Evolutionary conservation across 345 rosid species (phyloP).

Genomic region (Toxicodendron radicans): DNA sequence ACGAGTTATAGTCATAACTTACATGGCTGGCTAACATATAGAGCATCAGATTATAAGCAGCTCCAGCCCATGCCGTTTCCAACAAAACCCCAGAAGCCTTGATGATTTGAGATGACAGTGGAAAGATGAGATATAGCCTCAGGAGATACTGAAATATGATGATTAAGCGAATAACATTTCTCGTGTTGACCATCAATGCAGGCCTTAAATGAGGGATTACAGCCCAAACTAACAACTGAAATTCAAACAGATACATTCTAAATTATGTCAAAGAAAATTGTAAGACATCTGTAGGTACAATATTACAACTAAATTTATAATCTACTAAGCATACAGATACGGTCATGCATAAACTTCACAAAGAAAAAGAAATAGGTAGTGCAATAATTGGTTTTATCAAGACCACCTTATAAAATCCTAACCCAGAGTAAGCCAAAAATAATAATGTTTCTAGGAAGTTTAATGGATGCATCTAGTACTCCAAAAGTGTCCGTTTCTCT

Average conservation of each 20-base stretch:
- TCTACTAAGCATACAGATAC: background rate
- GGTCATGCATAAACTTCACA: background rate
- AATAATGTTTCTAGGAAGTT: background rate
- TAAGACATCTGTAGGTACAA: background rate
- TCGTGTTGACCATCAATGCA: constrained; percentile 23
- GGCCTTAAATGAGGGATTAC: constrained; percentile 40
- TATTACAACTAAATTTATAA: background rate
- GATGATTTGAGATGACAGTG: constrained; percentile 46
- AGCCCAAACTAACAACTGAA: constrained; percentile 54
- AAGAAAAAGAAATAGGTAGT: background rate
- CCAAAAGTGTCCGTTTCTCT: background rate
- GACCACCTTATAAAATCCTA: background rate
- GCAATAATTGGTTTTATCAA: background rate
- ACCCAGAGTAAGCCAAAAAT: background rate
- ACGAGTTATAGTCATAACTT: constrained; percentile 18
- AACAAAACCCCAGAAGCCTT: constrained; percentile 44
- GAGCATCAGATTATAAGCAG: constrained; percentile 52
- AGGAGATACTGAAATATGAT: constrained; percentile 49
- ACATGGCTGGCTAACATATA: constrained; percentile 60
- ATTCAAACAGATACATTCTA: background rate
- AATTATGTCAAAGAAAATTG: background rate
- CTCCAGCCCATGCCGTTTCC: constrained; percentile 57
- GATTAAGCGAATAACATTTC: constrained; percentile 33
- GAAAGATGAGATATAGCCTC: constrained; percentile 52
- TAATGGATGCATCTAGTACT: background rate